phyloP scores from a whole-genome alignment of 805 yeast species.

The Cyberlindnera maritima region DNA sequence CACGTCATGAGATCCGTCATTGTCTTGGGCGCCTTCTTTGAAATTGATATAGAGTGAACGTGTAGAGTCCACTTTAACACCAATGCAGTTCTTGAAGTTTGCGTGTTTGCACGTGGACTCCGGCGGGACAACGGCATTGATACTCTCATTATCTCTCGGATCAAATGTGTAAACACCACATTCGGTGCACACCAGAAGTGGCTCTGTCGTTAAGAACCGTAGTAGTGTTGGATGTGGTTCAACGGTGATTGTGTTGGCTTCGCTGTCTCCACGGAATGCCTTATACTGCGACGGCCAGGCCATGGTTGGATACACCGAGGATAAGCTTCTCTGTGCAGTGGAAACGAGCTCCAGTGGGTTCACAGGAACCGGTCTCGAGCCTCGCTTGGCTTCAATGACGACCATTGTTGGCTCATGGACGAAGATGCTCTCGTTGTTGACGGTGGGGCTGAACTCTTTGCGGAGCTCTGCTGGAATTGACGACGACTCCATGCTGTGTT shows the following conservation, averaged over 20 bases:
- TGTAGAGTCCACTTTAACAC: background rate
- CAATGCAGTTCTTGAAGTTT: background rate
- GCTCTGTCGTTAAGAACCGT: background rate
- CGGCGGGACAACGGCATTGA: background rate
- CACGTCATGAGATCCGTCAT: no score
- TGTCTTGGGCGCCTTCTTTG: background rate
- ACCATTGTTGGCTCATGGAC: no score
- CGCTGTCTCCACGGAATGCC: background rate
- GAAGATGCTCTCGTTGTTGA: no score
- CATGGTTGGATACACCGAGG: no score
- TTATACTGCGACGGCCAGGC: background rate
- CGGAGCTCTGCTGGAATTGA: no score
- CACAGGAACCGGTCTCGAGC: no score
- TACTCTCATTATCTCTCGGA: no score
- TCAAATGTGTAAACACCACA: background rate
- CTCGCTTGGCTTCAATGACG: no score
- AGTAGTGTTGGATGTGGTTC: background rate
- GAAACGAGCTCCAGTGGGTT: no score
- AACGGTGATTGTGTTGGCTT: background rate
- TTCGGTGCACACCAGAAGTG: background rate
- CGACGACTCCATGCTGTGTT: no score
- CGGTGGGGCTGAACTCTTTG: no score
- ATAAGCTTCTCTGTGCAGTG: no score
- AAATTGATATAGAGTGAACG: background rate
- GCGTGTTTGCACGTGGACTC: background rate